Conservation (phyloP, 805 yeast genomes). For the Wickerhamomyces silvicola region DNA sequence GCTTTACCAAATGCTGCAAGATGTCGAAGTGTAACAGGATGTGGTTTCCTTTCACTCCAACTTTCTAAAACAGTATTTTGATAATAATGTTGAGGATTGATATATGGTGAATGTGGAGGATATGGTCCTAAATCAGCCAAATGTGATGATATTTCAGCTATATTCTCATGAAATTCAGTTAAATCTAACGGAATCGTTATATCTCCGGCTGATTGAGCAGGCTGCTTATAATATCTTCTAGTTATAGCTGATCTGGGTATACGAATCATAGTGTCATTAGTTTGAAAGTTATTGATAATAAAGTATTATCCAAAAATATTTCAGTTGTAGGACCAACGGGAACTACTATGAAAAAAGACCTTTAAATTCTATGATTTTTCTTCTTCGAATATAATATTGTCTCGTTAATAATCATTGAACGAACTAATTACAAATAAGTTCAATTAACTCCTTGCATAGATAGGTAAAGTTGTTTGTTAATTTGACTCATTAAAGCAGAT, state of each 20-base stretch:
- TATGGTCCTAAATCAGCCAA: conserved; percentile 33
- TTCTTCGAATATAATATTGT: too few relatives aligned
- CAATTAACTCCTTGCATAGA: too few relatives aligned
- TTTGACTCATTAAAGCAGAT: too few relatives aligned
- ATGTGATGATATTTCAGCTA: conserved; percentile 25
- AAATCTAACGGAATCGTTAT: conserved; percentile 25
- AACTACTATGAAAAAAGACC: too few relatives aligned
- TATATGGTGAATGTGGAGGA: conserved; percentile 36
- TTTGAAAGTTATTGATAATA: neutral
- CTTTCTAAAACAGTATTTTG: conserved; percentile 65
- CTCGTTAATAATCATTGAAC: too few relatives aligned
- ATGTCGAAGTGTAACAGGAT: conserved; percentile 87
- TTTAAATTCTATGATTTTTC: too few relatives aligned
- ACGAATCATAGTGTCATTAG: neutral
- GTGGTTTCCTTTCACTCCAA: conserved; percentile 63
- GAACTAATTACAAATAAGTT: too few relatives aligned
- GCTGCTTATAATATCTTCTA: too few relatives aligned
- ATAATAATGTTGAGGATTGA: conserved; percentile 74
- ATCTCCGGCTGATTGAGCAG: conserved; percentile 2
- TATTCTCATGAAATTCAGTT: conserved; percentile 28
- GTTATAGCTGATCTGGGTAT: neutral
- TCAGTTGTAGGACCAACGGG: too few relatives aligned
- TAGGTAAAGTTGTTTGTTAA: too few relatives aligned
- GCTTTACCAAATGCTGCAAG: conserved; percentile 83
- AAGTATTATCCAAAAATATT: too few relatives aligned